phyloP scores from a whole-genome alignment of 2,329 filamentous ascomycete genomes.

The Keithomyces neogunnii region DNA sequence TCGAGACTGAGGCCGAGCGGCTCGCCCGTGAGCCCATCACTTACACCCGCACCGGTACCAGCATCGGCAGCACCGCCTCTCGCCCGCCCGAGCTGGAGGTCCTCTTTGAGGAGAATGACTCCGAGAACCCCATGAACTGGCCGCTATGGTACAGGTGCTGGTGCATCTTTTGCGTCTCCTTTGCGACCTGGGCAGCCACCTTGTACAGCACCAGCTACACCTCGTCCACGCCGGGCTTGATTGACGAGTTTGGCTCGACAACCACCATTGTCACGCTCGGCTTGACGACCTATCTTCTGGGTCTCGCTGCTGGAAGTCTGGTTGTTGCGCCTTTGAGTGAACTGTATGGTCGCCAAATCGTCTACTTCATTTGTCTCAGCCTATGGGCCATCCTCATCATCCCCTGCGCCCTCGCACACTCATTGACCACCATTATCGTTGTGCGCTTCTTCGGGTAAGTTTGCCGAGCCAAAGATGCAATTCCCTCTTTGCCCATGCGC shows the following conservation, averaged over 20 bases:
- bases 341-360: constrained; percentile 57
- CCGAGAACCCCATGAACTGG: constrained; percentile 63
- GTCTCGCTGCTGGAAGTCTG: constrained; percentile 63
- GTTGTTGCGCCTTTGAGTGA: constrained; percentile 68
- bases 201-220: constrained; percentile 76
- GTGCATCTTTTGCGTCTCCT: constrained; percentile 36
- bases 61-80: constrained; percentile 32
- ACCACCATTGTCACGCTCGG: constrained; percentile 62
- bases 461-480: background rate
- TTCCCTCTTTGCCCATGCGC: background rate
- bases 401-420: constrained; percentile 61
- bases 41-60: constrained; percentile 32
- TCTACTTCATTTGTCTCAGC: constrained; percentile 59
- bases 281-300: constrained; percentile 69
- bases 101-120: constrained; percentile 57
- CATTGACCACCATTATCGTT: constrained; percentile 59
- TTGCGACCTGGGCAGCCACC: constrained; percentile 44
- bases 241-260: constrained; percentile 52
- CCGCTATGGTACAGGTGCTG: constrained; percentile 37
- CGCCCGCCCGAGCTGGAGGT: constrained; percentile 59
- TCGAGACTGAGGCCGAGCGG: constrained; percentile 31
- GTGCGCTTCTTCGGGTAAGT: constrained; percentile 63
- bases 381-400: constrained; percentile 62
- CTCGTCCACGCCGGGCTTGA: constrained; percentile 59
- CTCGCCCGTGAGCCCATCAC: constrained; percentile 36